Evolutionary conservation across 2,329 filamentous ascomycete genomes (phyloP), one percentile per base, ranked within the genome.

Genomic region (Cercospora canescens): DNA sequence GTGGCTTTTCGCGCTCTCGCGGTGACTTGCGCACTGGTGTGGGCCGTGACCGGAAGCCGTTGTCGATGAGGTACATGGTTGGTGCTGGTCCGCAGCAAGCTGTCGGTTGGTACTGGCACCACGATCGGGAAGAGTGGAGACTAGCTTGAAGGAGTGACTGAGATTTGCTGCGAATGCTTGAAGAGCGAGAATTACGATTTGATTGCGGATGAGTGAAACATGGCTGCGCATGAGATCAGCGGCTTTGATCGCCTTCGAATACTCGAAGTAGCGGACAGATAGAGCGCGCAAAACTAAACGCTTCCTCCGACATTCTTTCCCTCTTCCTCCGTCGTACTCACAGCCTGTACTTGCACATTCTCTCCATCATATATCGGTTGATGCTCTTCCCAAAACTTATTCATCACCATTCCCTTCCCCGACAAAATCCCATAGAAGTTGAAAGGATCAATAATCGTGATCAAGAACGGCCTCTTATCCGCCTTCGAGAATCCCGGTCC

Each of bases 361-460:
- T 39, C 21, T 1, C 52, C 32, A n/a, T 67, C 63, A 56, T 74
- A 69, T 4, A 70, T 57, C 5, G 72, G 73, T 52, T 69, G 66
- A 14, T 66, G 32, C 48, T 68, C 64, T 34, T 75, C 70, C 74
- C 74, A 74, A 45, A 75, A 75, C 32, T 67, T 67, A 12, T 71
- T 56, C 48, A 70, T 55, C 5, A 56, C 57, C 66, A 74, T 71
- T 1, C 70, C 72, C 35, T 70, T 73, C 1, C 70, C 73, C 2
- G 64, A 69, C 28, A 72, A 11, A 30, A 74, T 69, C 2, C 70
- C 71, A 26, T 52, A 34, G 12, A 76, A 50, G 60, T 76, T 71
- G 64, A 76, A 76, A 2, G 75, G 75, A 64, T 77, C 75, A 24
- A 76, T 2, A 11, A 76, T 30, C 5, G 74, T 75, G 18, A 70